These are phyloP conservation scores for Lanmaoa rubissima DNA, from an alignment of 768 basidiomycete genomes.

Conservation along the genomic window DNA sequence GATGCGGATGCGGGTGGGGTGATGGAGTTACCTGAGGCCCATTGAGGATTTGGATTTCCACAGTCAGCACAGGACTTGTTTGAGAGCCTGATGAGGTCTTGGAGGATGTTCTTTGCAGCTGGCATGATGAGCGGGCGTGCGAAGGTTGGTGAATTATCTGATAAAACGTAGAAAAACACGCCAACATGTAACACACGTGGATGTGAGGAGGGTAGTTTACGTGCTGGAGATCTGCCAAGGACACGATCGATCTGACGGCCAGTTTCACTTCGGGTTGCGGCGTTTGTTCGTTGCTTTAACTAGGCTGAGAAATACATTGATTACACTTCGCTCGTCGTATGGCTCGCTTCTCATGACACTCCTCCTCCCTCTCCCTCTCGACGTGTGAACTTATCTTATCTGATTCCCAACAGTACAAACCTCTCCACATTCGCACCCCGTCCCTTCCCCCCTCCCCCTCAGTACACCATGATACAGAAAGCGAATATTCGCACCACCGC, in stretches of 20 bases:
- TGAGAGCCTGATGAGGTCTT: constrained; percentile 67
- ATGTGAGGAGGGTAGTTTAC: not conserved
- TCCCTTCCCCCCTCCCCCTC: not conserved
- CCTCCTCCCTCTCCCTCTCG: not conserved
- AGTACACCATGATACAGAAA: constrained; percentile 61
- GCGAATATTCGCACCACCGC: constrained; percentile 16
- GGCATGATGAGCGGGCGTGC: constrained; percentile 6
- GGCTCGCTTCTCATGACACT: constrained; percentile 2
- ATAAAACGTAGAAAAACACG: not conserved
- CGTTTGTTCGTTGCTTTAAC: no score
- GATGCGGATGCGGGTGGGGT: not conserved
- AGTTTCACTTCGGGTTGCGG: no score
- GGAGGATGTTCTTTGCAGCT: constrained; percentile 62
- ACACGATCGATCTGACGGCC: not conserved
- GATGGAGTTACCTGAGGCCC: constrained; percentile 69
- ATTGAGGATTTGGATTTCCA: constrained; percentile 88
- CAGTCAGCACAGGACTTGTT: constrained; percentile 86
- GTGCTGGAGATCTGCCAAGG: not conserved
- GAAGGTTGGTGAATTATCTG: not conserved
- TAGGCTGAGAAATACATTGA: no score
- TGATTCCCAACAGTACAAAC: constrained; percentile 23
- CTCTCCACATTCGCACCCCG: not conserved
- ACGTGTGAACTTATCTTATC: constrained; percentile 37
- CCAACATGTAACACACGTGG: no score
- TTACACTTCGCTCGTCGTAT: not conserved